Base-by-base conservation (phyloP, 805 yeast species). In the Hanseniaspora singularis region DNA sequence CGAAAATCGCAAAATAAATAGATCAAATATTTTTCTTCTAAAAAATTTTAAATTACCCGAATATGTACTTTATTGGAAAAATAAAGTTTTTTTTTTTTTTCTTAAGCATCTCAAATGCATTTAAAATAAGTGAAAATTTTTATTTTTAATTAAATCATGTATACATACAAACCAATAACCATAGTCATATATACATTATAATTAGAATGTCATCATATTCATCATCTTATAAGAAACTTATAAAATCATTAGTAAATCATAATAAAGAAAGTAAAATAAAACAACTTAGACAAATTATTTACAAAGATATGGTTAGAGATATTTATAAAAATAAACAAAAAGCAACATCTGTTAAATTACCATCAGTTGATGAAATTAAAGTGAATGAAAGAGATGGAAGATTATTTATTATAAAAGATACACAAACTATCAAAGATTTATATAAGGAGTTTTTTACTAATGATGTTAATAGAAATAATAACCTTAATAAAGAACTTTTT, bases 351-450 rank as follows among this genome's bases (percentile, higher is more conserved):
- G 33, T 37, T 12, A 43, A 43, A n/a, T 31, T 43, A 23, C 48
- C 48, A n/a, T 37, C 38, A 12, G 40, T 51, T 9, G 50, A 52
- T 12, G 54, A 54, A 44, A 38, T 56, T 1, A 7, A 36, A 10
- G 56, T 55, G 22, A 15, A 28, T 37, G 41, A 32, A 24, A 40
- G 23, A 23, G 38, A 40, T 22, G 10, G 12, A 36, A 40, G 43
- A 31, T 33, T 40, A 8, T 30, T 20, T 37, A 26, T 47, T 19
- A 23, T 43, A 10, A 50, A 57, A 16, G 56, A 57, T 18, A 31
- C 49, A 19, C 49, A 55, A 33, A 39, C 58, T 16, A 50, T 47
- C 51, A 27, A 58, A 54, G 40, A 53, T 33, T 18, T 49, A 50
- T 16, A 38, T 49, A 1, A 51, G 52, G 18, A 55, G 52, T 32